Evolutionary conservation across 495 filamentous ascomycete species (phyloP).

Genomic region (Lasiosphaeria hispida): DNA sequence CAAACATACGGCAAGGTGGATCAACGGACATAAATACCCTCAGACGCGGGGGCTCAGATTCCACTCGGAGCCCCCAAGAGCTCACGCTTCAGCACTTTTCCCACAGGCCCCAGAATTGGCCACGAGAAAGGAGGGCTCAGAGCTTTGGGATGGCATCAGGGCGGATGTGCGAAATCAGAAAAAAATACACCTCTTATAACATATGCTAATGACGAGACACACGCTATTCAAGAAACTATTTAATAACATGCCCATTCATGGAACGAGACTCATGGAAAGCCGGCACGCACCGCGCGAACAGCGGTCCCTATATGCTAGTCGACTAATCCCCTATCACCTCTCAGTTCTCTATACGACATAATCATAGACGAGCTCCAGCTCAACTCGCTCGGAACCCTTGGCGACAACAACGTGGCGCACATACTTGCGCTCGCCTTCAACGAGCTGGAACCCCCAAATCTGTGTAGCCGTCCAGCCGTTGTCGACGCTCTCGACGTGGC

Average conservation of each 20-base stretch:
- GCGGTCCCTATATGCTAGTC: background rate
- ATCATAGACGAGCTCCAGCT: slow-evolving; percentile 73
- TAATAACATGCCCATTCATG: too few species aligned
- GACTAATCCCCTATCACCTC: background rate
- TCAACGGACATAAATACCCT: too few species aligned
- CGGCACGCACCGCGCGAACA: background rate
- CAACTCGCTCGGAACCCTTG: slow-evolving; percentile 61
- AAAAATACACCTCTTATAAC: too few species aligned
- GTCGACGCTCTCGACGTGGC: slow-evolving; percentile 53
- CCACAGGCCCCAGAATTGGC: too few species aligned
- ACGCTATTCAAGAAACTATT: too few species aligned
- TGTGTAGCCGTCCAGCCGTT: slow-evolving; percentile 60
- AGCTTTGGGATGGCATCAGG: too few species aligned
- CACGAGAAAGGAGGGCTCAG: too few species aligned
- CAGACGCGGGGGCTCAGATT: too few species aligned
- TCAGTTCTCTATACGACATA: slow-evolving; percentile 33
- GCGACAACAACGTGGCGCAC: slow-evolving; percentile 61
- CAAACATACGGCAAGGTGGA: background rate
- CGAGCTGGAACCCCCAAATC: slow-evolving; percentile 52
- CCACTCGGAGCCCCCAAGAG: too few species aligned
- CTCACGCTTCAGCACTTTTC: too few species aligned
- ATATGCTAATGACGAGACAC: too few species aligned
- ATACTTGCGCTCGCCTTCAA: slow-evolving; percentile 62
- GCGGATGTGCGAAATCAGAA: background rate
- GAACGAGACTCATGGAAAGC: too few species aligned